Conservation (phyloP, 495 filamentous ascomycete genomes). For the Collariella sp. region DNA sequence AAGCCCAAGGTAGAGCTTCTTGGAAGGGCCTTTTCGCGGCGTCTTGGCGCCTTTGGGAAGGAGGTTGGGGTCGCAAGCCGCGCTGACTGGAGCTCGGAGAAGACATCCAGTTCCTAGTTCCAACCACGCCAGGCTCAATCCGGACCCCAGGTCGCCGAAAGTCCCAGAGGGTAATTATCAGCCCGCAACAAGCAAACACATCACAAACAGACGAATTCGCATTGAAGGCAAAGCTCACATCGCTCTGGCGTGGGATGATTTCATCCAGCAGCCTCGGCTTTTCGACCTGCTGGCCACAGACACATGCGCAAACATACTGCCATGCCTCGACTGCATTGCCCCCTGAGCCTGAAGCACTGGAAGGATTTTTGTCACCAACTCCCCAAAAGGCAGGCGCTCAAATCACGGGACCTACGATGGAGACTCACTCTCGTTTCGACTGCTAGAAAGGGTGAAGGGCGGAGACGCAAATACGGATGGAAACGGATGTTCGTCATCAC, state of each 20-base stretch:
- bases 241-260: background rate
- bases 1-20: background rate
- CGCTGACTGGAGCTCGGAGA: background rate
- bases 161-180: too few species aligned
- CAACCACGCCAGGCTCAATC: background rate
- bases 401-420: background rate
- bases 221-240: background rate
- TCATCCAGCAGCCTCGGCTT: slow-evolving; percentile 2
- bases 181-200: too few species aligned
- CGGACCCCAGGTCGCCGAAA: too few species aligned
- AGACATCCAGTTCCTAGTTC: background rate
- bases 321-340: background rate
- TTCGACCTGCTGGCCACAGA: background rate
- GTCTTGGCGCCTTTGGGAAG: background rate
- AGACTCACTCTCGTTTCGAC: background rate
- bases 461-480: background rate
- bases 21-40: background rate
- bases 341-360: background rate
- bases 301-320: background rate
- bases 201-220: background rate
- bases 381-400: background rate
- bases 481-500: too few species aligned
- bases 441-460: background rate
- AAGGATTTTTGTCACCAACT: background rate
- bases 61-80: background rate